Evolutionary conservation across 176 grass and related monocot genomes (phyloP), one percentile per base, ranked within the genome.

Genomic region (Eleusine indica): DNA sequence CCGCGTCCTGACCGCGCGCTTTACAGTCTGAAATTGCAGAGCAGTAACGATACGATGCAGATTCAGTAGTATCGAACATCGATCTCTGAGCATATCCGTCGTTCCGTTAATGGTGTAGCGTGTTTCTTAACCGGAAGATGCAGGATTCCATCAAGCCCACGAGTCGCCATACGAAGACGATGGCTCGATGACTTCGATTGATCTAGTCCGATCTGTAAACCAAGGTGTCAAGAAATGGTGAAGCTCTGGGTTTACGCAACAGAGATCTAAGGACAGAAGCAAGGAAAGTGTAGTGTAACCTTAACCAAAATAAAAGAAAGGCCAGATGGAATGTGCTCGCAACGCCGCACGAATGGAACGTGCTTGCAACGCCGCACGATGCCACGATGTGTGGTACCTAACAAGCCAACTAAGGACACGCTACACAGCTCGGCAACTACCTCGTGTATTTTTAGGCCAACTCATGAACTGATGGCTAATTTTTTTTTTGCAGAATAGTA

Each of bases 191-290:
- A 16, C 13, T 19, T 79, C 80, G 30, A 54, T 76, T 84, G 30
- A 54, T 76, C 21, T 14, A 19, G 61, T 61, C 38, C 43, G 32
- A 15, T 53, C 25, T 8, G 41, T 18, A 80, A 84, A 84, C 70
- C 76, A 10, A 51, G 21, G 82, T 51, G 76, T 89, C 49, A 89
- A 80, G 87, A 1, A 89, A 84, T 70, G 75, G 76, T 70, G 37
- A 88, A 80, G 35, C 22, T 32, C 2, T 82, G 58, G 37, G 66
- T 3, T 75, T 43, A 51, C 62, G 82, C 49, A 68, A 85, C 69
- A n/a, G 17, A 61, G 18, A 9, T 43, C 18, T 3, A 30, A 30
- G 29, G 18, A 77, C 43, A 8, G 3, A 87, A 82, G 71, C 63
- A 68, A 69, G 12, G 28, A 56, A 17, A 8, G n/a, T 32, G 56